phyloP scores from a whole-genome alignment of 495 filamentous ascomycete species.

The Neurospora sp. region DNA sequence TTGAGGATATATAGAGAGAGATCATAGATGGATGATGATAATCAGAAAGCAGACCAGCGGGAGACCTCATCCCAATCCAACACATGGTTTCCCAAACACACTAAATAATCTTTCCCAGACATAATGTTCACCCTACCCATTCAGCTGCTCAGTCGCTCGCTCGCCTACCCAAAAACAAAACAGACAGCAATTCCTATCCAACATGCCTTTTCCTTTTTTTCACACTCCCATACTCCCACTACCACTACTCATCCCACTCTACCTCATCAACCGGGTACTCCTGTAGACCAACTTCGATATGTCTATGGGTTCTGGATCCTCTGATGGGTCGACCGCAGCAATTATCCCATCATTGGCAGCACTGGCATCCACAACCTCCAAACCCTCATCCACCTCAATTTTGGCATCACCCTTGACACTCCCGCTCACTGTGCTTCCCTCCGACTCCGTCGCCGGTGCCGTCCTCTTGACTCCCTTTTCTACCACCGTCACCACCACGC shows the following conservation, averaged over 20 bases:
- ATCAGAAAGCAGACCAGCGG: background rate
- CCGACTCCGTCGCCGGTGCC: background rate
- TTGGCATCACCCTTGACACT: background rate
- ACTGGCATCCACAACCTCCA: constrained; percentile 28
- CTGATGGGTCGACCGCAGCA: constrained; percentile 27
- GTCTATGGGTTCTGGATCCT: constrained; percentile 25
- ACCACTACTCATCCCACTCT: background rate
- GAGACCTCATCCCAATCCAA: background rate
- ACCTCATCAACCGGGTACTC: constrained; percentile 12
- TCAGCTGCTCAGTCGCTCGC: background rate
- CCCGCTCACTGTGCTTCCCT: background rate
- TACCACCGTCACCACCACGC: background rate
- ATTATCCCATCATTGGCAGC: background rate
- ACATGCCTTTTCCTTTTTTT: background rate
- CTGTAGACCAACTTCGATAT: constrained; percentile 7
- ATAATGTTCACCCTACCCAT: background rate
- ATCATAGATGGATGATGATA: background rate
- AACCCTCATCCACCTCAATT: constrained; percentile 26
- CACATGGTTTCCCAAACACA: background rate
- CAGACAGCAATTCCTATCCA: background rate
- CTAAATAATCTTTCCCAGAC: background rate
- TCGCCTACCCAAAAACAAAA: background rate
- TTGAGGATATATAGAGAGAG: background rate
- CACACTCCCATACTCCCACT: background rate
- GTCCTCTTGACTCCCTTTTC: constrained; percentile 12